Percentiles rank a stretch among this genome's conserved stretches.
phyloP scores from a whole-genome alignment of 768 basidiomycete species.

The Russula lepida region DNA sequence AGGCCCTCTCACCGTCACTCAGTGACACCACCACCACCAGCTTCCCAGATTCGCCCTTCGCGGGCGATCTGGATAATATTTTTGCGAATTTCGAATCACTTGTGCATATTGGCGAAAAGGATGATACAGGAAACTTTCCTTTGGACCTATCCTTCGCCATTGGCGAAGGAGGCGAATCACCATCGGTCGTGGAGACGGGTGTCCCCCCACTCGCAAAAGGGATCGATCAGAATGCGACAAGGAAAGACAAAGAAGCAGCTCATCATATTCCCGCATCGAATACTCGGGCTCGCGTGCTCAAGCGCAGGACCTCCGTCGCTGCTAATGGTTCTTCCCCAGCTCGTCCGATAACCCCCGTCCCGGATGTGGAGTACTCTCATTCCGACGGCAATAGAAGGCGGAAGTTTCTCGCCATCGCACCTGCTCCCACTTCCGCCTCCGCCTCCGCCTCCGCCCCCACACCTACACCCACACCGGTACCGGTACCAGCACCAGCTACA shows the following conservation, averaged over 20 bases:
- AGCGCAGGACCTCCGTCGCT: neutral
- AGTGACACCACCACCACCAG: neutral
- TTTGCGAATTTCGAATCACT: neutral
- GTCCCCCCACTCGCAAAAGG: neutral
- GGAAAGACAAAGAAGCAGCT: neutral
- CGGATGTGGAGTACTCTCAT: neutral
- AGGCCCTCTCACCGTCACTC: neutral
- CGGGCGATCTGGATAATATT: neutral
- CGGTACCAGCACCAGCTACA: neutral
- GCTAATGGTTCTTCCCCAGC: constrained; percentile 1
- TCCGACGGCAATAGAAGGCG: neutral
- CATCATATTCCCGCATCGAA: neutral
- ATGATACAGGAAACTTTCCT: neutral
- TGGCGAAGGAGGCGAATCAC: neutral
- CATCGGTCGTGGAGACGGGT: neutral
- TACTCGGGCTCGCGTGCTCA: neutral
- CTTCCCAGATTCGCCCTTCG: neutral
- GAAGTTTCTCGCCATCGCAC: neutral
- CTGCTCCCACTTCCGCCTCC: neutral
- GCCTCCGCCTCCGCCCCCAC: neutral
- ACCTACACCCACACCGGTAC: neutral
- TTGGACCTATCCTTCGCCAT: neutral
- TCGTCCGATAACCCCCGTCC: neutral
- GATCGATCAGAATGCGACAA: neutral
- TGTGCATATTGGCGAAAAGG: neutral